Conservation (phyloP, 2,329 filamentous ascomycete genomes). For the Colletotrichum nymphaeae region DNA sequence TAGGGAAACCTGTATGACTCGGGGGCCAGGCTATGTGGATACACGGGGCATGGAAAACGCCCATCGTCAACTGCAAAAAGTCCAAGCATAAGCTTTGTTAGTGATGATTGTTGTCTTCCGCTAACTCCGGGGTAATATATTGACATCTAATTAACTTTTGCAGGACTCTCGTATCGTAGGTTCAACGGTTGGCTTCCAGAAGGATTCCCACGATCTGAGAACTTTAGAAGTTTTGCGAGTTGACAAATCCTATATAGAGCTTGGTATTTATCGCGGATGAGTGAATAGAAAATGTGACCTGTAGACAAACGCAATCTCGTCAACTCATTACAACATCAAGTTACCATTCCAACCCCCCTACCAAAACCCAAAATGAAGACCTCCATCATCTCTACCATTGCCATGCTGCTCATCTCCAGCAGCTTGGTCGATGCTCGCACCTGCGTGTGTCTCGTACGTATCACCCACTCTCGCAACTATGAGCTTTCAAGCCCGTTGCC, state of each 20-base stretch:
- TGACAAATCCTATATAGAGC: not conserved
- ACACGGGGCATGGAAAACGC: not conserved
- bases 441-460: not conserved
- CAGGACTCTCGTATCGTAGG: not conserved
- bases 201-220: not conserved
- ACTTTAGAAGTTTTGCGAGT: not conserved
- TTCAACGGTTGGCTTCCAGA: not conserved
- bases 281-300: not conserved
- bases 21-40: not conserved
- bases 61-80: not conserved
- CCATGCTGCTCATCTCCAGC: not conserved
- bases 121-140: not conserved
- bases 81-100: not conserved
- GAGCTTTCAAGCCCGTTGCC: not conserved
- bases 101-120: not conserved
- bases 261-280: not conserved
- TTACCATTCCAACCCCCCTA: no score
- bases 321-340: not conserved
- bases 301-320: not conserved
- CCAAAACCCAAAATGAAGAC: not conserved
- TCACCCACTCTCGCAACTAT: not conserved
- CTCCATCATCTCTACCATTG: not conserved
- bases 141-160: not conserved
- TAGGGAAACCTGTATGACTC: not conserved
- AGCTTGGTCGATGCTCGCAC: not conserved